Conservation (phyloP, 2,329 filamentous ascomycete species). For the Monosporascus ibericus region DNA sequence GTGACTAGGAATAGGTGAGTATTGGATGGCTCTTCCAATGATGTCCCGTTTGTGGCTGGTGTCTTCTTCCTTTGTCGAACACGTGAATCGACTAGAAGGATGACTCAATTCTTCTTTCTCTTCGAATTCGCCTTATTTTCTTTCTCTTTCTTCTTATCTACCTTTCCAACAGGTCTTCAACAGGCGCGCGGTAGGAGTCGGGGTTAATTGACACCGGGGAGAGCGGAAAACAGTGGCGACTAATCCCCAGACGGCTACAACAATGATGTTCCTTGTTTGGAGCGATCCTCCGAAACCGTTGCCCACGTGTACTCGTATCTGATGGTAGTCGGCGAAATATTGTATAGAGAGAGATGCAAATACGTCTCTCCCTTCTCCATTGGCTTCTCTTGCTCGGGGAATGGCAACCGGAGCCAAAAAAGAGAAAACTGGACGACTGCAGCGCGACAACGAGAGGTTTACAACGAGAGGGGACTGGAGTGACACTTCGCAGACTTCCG, state of each 20-base stretch:
- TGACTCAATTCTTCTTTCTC: constrained; percentile 9
- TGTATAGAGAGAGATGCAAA: no score
- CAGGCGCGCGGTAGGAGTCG: constrained; percentile 6
- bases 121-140: neutral
- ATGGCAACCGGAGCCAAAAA: neutral
- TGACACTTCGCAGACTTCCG: neutral
- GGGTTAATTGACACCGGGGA: constrained; percentile 11
- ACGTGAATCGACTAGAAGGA: neutral
- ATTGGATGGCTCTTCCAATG: neutral
- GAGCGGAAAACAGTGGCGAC: constrained; percentile 6
- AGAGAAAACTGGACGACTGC: neutral
- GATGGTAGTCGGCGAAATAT: no score
- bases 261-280: no score
- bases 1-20: neutral
- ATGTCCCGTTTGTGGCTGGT: neutral
- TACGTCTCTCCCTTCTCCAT: no score
- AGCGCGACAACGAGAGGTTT: neutral
- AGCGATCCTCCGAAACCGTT: no score
- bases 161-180: constrained; percentile 3
- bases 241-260: neutral
- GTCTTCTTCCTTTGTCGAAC: neutral
- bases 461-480: neutral
- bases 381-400: neutral
- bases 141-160: constrained; percentile 10
- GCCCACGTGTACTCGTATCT: no score